Evolutionary conservation across 164 flowering plant species (phyloP), one percentile per base, ranked within the genome.

Genomic region (Warburgia ugandensis): DNA sequence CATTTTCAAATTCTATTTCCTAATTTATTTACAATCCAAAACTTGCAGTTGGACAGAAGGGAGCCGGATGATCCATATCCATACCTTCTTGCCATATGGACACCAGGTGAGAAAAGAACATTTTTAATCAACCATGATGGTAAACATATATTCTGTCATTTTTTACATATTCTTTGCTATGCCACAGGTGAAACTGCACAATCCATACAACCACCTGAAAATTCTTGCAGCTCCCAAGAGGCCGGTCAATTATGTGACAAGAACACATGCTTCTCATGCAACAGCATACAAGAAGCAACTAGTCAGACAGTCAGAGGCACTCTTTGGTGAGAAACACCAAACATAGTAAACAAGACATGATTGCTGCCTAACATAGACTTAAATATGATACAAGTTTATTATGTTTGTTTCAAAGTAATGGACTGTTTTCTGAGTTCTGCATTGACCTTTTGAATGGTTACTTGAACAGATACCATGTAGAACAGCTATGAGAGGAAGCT

Each of bases 11-110:
- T n/a, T n/a, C n/a, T n/a, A n/a, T n/a, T n/a, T n/a, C n/a, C n/a
- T n/a, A n/a, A n/a, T n/a, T n/a, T n/a, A n/a, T n/a, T n/a, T n/a
- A n/a, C n/a, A n/a, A n/a, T n/a, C n/a, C n/a, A n/a, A n/a, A n/a
- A n/a, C n/a, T n/a, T n/a, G 50, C 75, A 92, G 95, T 29, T 85
- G 75, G 94, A 86, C 32, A 68, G 50, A 64, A 61, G 95, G 68
- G 95, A 83, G 53, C 77, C 74, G 21, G 88, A 78, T 68, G 98
- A 92, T 63, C 86, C 87, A 42, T 65, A 81, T 56, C 58, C 73
- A 32, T 92, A 92, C 65, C 94, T 92, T 29, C 87, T 92, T 55
- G 94, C 96, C n/a, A 88, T 88, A 67, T 92, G 98, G 98, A 78
- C 94, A 56, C 94, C 98, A 62, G 98, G 98, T 86, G 67, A 12